These are phyloP conservation scores for Lactarius hatsudake DNA, from an alignment of 768 basidiomycete genomes.

Conservation along the genomic window DNA sequence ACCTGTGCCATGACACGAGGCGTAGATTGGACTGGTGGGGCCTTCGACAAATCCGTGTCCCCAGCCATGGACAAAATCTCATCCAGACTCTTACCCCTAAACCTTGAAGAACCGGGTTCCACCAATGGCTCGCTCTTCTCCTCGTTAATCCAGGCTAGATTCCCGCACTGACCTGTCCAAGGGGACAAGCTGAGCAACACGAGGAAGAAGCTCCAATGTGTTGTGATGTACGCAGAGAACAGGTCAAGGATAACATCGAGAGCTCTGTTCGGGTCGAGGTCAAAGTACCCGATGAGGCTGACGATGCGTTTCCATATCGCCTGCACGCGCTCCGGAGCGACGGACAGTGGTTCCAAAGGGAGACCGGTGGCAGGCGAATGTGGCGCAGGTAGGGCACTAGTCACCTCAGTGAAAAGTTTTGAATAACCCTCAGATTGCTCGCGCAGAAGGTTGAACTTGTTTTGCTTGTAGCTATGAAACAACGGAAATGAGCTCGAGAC, in stretches of 20 bases:
- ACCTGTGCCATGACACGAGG: constrained; percentile 82
- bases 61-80: constrained; percentile 63
- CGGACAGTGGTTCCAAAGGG: constrained; percentile 55
- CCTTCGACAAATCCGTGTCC: constrained; percentile 20
- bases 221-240: constrained; percentile 73
- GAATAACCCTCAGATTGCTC: constrained; percentile 98
- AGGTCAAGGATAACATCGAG: constrained; percentile 93
- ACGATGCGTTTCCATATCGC: constrained; percentile 82
- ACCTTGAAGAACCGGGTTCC: constrained; percentile 34
- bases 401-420: constrained; percentile 83
- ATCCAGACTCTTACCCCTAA: constrained; percentile 60
- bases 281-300: constrained; percentile 92
- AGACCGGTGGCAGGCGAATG: constrained; percentile 66
- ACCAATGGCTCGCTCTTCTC: constrained; percentile 14
- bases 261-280: constrained; percentile 91
- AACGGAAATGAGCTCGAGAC: neutral
- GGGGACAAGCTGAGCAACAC: constrained; percentile 83
- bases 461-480: constrained; percentile 83
- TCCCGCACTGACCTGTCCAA: constrained; percentile 46
- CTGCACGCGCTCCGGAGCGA: constrained; percentile 61
- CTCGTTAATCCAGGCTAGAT: constrained; percentile 19
- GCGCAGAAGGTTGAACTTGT: constrained; percentile 95
- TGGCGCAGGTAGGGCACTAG: constrained; percentile 69
- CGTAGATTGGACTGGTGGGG: constrained; percentile 32
- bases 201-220: constrained; percentile 87